Percentiles rank a stretch among this genome's conserved stretches.
Evolutionary conservation across 1,284 basidiomycete species (phyloP).

Genomic region (Ustilago xerochloae): DNA sequence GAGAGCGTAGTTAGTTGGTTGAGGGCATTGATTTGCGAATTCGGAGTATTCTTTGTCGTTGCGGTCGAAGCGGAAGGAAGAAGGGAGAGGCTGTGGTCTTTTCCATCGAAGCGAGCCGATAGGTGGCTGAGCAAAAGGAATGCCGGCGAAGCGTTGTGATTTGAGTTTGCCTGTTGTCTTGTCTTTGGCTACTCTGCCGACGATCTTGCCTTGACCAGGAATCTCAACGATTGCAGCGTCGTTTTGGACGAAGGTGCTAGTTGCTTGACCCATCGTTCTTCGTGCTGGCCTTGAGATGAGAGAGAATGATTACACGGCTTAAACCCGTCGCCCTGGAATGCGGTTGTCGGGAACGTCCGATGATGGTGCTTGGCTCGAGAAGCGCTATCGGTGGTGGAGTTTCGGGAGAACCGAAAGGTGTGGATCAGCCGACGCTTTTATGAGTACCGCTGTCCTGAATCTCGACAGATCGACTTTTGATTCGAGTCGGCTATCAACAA

Average conservation of each 20-base stretch:
- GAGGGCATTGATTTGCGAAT: slow-evolving; percentile 23
- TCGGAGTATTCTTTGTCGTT: slow-evolving; percentile 22
- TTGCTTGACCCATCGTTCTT: slow-evolving; percentile 39
- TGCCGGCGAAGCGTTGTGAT: slow-evolving; percentile 40
- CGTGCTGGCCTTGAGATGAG: no score
- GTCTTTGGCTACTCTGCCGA: slow-evolving; percentile 23
- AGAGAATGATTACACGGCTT: no score
- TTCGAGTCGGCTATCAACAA: background rate
- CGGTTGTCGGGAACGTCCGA: background rate
- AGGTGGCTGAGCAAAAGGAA: slow-evolving; percentile 49
- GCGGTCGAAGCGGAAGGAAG: slow-evolving; percentile 24
- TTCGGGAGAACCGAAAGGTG: background rate
- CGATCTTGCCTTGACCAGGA: slow-evolving; percentile 24
- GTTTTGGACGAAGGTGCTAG: slow-evolving; percentile 23
- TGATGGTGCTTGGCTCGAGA: background rate
- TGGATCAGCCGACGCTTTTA: background rate
- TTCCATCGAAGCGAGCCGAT: slow-evolving; percentile 39
- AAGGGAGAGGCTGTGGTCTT: slow-evolving; percentile 27
- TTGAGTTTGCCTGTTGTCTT: slow-evolving; percentile 17
- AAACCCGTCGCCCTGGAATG: no score
- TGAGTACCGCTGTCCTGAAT: no score
- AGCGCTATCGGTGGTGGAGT: no score
- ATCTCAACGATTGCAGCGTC: slow-evolving; percentile 23
- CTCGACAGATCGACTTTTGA: no score
- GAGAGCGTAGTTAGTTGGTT: slow-evolving; percentile 34